phyloP scores from a whole-genome alignment of 1,139 yeast species.

The Blastobotrys illinoisensis region DNA sequence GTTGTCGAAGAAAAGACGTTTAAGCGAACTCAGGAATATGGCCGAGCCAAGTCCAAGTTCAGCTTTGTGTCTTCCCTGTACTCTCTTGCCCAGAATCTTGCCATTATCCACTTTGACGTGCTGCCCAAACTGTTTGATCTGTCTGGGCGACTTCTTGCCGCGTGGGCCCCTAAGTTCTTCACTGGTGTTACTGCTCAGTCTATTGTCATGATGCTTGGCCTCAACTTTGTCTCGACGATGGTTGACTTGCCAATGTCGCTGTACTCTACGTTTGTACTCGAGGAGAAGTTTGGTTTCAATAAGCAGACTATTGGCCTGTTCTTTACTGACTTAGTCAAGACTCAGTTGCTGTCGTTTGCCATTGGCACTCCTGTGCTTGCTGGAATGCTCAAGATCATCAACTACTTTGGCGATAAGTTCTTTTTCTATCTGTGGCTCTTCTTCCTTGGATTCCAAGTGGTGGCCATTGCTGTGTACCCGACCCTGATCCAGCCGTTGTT shows the following conservation, averaged over 20 bases:
- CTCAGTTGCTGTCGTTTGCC: constrained; percentile 45
- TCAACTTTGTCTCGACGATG: constrained; percentile 46
- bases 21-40: constrained; percentile 70
- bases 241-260: constrained; percentile 62
- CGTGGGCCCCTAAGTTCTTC: constrained; percentile 33
- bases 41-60: constrained; percentile 75
- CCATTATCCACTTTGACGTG: constrained; percentile 53
- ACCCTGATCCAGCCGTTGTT: constrained; percentile 85
- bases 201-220: constrained; percentile 52
- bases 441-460: constrained; percentile 62
- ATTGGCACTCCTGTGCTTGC: constrained; percentile 72
- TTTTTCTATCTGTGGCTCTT: constrained; percentile 73
- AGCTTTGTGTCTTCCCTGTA: constrained; percentile 52
- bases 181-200: constrained; percentile 44
- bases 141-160: constrained; percentile 41
- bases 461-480: constrained; percentile 68
- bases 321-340: constrained; percentile 65
- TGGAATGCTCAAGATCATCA: constrained; percentile 74
- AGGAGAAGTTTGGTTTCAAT: constrained; percentile 89
- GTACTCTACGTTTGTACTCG: constrained; percentile 80
- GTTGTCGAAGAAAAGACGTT: constrained; percentile 62
- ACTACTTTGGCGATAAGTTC: constrained; percentile 71
- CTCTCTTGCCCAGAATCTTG: constrained; percentile 51
- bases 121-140: constrained; percentile 65
- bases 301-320: constrained; percentile 70